Base-by-base conservation (phyloP, 495 filamentous ascomycete species). In the Annulohypoxylon bovei region DNA sequence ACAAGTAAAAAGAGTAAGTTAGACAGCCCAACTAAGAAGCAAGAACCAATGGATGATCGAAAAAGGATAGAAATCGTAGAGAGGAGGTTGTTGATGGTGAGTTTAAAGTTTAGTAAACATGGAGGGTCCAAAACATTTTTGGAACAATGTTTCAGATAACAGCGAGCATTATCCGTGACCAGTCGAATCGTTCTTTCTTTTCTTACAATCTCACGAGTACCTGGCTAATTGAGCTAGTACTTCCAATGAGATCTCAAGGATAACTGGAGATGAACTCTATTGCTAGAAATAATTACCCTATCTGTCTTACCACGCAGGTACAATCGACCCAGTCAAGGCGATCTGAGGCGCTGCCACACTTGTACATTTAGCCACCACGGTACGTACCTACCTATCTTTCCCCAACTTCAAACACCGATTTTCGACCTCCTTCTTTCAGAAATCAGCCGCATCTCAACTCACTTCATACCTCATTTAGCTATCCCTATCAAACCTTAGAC, bases 371-470 rank as follows among this genome's bases (percentile, higher is more conserved):
- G 30, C 53, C 53, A 56, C 49, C n/a, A 56, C 25, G 46, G 46
- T 23, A 11, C 9, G 44, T 47, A 47, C n/a, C 30, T 25, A 23
- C 8, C 16, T 23, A 49, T 11, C 9, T 23, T 22, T 20, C 33
- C 53, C 53, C 53, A 37, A 35, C 8, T 56, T 30, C 12, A 11
- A 37, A 23, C 53, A 2, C 6, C 27, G 16, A n/a, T 14, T 23
- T 56, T 56, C 53, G 11, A 27, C 20, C 55, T 62, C 30, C 49
- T 56, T 20, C 39, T 30, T 25, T 12, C 50, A 57, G 44, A 37
- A 37, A 59, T 67, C 68, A 71, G 68, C 68, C 63, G 57, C 68
- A 71, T 54, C 37, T 27, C 35, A 66, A 35, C 52, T 22, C 32
- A 14, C 53, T 20, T 37, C 30, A 8, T 39, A 37, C 1, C 20